Evolutionary conservation across 495 filamentous ascomycete genomes (phyloP).

Genomic region (Viridothelium virens): DNA sequence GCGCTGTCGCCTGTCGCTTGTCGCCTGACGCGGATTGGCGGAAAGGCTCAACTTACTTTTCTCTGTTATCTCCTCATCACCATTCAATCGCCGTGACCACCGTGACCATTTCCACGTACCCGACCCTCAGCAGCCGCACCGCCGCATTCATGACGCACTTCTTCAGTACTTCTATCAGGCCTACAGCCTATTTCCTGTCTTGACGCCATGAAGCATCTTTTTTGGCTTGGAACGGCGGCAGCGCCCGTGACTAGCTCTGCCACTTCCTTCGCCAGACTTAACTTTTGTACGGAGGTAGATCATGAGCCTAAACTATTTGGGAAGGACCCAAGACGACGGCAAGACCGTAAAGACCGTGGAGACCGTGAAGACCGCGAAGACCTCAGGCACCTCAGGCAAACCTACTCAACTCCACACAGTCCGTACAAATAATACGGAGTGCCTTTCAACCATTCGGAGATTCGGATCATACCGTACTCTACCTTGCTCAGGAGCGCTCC

Average conservation of each 20-base stretch:
- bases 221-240: not conserved
- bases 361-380: no score
- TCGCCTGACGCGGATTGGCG: not conserved
- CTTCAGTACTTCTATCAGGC: not conserved
- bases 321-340: not conserved
- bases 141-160: constrained; percentile 1
- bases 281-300: no score
- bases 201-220: not conserved
- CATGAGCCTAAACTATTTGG: not conserved
- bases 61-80: not conserved
- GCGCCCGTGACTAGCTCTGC: not conserved
- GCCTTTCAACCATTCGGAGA: not conserved
- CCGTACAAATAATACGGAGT: not conserved
- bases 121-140: not conserved
- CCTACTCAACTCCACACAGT: no score
- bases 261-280: not conserved
- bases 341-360: not conserved
- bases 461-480: no score
- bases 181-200: not conserved
- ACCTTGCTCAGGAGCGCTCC: not conserved
- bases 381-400: no score
- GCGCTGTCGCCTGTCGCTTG: not conserved
- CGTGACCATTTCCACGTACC: no score
- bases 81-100: not conserved
- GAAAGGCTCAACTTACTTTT: not conserved